Base-by-base conservation (phyloP, 495 filamentous ascomycete species). In the Neurospora cerealis region DNA sequence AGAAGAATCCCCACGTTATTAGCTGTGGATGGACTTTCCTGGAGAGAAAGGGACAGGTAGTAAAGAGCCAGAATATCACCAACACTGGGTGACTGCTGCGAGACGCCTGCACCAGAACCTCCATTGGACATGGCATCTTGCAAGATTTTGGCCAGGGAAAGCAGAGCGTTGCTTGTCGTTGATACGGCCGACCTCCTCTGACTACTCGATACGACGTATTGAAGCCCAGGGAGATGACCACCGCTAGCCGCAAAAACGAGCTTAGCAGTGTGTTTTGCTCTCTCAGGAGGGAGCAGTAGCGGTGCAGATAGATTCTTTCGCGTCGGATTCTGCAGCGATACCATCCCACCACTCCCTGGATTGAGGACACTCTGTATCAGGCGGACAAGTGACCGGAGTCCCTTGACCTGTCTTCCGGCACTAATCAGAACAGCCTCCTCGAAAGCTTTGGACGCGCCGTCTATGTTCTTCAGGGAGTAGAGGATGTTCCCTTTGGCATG, bases 401-500 rank as follows among this genome's bases (percentile, higher is more conserved):
- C 92, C 76, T 88, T 85, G 8, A 90, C 86, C 48, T 88, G 87
- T 76, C 88, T 87, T 10, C 95, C 96, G 48, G 92, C 87, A 70
- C 92, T 94, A 77, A 98, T 95, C 73, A 97, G 82, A 37, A 99
- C 94, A 3, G 94, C 96, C 80, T 97, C 94, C 77, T 98, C 96
- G 77, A 99, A 99, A 10, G 96, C 94, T 73, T 90, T 89, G 1
- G 96, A 94, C 19, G 96, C 96, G 15, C 87, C 90, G 60, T 86
- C 85, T 77, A 96, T 93, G 74, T 98, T 92, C 34, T 94, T 94
- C 70, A 97, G 82, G 42, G 93, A 89, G 83, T 99, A 99, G 2
- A 98, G 86, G 93, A 98, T 97, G 76, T 98, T 99, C 37, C 96
- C 96, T 81, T 98, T 99, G 4, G 94, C 95, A 82, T 99, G 96